Base-by-base conservation (phyloP, 306 rosid species). In the Cucurbita moschata region DNA sequence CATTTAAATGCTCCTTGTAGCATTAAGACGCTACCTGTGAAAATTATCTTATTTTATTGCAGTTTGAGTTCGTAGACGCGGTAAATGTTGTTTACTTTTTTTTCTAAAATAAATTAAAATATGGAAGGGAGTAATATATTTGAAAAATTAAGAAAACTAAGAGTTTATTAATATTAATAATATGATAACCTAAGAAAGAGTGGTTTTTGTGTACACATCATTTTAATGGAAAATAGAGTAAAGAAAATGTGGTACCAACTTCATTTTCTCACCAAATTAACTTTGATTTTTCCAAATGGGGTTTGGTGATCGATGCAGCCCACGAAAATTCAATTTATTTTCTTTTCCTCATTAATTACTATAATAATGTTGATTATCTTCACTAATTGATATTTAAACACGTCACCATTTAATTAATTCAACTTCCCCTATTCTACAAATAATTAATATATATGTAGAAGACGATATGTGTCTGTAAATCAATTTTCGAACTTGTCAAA, bases 201-300 rank as follows among this genome's bases (percentile, higher is more conserved):
- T 54, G 18, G 9, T 54, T 2, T 54, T 54, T 54, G 26, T 54
- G 26, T 54, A 18, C 23, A n/a, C 10, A 54, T 54, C 8, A n/a
- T 54, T 54, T 54, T 54, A 54, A 13, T 54, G 23, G 23, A 54
- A 54, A 54, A 54, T 9, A 7, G 23, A 53, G 58, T 53, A 7
- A 30, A 37, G 12, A 60, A 61, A 63, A 39, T 64, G 14, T 63
- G 54, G n/a, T 54, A 66, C 72, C 72, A 66, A 66, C 72, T 66
- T 44, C 54, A 40, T 44, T 66, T 66, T 66, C 54, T 66, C 39
- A 66, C 72, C 54, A 43, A 43, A 44, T 66, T 66, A 44, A 39
- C 49, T 66, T 66, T 66, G 54, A 44, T 66, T 66, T 30, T 44
- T 66, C 72, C 30, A 66, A 43, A 21, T 44, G 54, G 54, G 72